Evolutionary conservation across 2,329 filamentous ascomycete genomes (phyloP).

Genomic region (Penicillium frequentans): DNA sequence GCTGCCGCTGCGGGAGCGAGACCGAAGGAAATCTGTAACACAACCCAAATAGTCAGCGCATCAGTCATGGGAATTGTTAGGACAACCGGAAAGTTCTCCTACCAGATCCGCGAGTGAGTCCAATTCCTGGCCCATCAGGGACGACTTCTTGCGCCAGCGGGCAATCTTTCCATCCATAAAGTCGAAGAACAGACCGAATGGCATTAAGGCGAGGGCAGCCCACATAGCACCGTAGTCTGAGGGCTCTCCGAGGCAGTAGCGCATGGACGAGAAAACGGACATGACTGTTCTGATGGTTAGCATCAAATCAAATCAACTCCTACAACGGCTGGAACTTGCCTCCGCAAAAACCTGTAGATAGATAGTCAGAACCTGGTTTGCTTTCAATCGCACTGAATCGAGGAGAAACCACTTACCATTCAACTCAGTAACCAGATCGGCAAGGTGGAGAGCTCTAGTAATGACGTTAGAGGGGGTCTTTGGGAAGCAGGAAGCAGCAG

Average conservation of each 20-base stretch:
- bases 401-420: slow-evolving; percentile 40
- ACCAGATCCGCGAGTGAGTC: slow-evolving; percentile 95
- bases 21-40: slow-evolving; percentile 85
- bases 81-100: slow-evolving; percentile 34
- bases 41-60: slow-evolving; percentile 6
- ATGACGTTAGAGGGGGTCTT: slow-evolving; percentile 29
- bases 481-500: slow-evolving; percentile 17
- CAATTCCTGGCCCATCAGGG: slow-evolving; percentile 95
- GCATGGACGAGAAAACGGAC: slow-evolving; percentile 92
- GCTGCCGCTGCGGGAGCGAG: slow-evolving; percentile 84
- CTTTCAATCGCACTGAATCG: not conserved
- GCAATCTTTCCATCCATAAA: slow-evolving; percentile 97
- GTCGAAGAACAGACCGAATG: slow-evolving; percentile 94
- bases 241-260: slow-evolving; percentile 79
- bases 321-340: slow-evolving; percentile 33
- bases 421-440: slow-evolving; percentile 52
- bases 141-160: slow-evolving; percentile 94
- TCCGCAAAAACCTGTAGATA: slow-evolving; percentile 48
- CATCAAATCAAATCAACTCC: slow-evolving; percentile 14
- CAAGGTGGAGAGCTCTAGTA: slow-evolving; percentile 48
- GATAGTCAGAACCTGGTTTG: slow-evolving; percentile 18
- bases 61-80: not conserved
- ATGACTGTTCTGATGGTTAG: slow-evolving; percentile 58
- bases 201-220: slow-evolving; percentile 81
- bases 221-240: slow-evolving; percentile 69